Evolutionary conservation across 164 flowering plant genomes (phyloP).

Genomic region (Umbilicus rupestris): DNA sequence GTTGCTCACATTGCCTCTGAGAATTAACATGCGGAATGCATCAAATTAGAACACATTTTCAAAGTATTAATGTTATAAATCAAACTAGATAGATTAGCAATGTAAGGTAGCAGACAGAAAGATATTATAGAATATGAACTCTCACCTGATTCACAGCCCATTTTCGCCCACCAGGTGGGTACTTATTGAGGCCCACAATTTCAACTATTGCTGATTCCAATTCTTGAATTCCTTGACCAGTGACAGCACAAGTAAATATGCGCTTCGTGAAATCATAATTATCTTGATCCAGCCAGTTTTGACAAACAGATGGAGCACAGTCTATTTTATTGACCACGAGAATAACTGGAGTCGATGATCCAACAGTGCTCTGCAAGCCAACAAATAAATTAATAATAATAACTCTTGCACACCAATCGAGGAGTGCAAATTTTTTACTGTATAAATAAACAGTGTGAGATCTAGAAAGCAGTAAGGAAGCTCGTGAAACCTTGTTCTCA

Average conservation of each 20-base stretch:
- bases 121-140: neutral
- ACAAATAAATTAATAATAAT: constrained; percentile 3
- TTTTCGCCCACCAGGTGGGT: constrained; percentile 60
- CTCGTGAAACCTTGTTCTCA: constrained; percentile 19
- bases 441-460: neutral
- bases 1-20: constrained; percentile 96
- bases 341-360: constrained; percentile 49
- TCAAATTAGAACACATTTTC: neutral
- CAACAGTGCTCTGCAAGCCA: constrained; percentile 34
- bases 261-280: constrained; percentile 35
- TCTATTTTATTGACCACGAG: constrained; percentile 86
- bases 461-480: neutral
- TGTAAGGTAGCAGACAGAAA: neutral
- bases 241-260: constrained; percentile 71
- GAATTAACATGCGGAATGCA: constrained; percentile 6
- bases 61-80: neutral
- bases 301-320: constrained; percentile 38
- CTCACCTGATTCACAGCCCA: constrained; percentile 95
- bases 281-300: constrained; percentile 19
- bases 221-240: constrained; percentile 68
- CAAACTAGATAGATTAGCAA: neutral
- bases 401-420: neutral
- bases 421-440: neutral
- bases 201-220: constrained; percentile 60
- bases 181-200: constrained; percentile 55